Evolutionary conservation across 176 grass and related monocot species (phyloP).

Genomic region (Metroxylon sagu): DNA sequence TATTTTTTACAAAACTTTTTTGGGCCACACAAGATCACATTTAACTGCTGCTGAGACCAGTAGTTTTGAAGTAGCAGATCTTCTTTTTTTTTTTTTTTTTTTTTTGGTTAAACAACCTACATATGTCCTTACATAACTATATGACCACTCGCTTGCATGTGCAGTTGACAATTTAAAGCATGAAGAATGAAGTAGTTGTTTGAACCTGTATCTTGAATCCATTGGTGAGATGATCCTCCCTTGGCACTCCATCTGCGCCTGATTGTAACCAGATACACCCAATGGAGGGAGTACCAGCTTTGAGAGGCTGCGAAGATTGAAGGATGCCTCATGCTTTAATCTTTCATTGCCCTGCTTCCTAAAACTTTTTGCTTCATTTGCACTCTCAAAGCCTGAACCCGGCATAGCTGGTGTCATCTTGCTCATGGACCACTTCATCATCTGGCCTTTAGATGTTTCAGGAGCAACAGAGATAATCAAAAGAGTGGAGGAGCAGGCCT

Average conservation of each 20-base stretch:
- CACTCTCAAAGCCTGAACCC: conserved; percentile 16
- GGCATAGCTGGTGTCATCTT: conserved; percentile 20
- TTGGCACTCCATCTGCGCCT: conserved; percentile 16
- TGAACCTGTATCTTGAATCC: conserved; percentile 72
- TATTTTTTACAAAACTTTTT: neutral
- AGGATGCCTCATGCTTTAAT: conserved; percentile 24
- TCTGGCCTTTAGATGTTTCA: too few relatives aligned
- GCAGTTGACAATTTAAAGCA: neutral
- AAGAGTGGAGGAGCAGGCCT: too few relatives aligned
- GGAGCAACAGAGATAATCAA: too few relatives aligned
- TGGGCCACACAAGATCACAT: neutral
- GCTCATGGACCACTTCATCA: too few relatives aligned
- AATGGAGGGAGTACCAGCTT: conserved; percentile 83
- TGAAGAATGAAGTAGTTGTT: neutral
- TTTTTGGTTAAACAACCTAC: neutral
- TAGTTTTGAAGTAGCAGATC: neutral
- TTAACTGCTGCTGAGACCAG: neutral
- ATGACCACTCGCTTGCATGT: neutral
- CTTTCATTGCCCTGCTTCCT: neutral
- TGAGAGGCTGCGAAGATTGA: conserved; percentile 65
- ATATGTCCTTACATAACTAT: neutral
- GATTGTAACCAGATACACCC: conserved; percentile 32
- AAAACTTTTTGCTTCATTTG: neutral
- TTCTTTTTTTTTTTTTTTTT: too few relatives aligned
- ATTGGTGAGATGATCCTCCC: conserved; percentile 60